Percentiles rank a stretch among this genome's conserved stretches.
These are phyloP conservation scores for Trichosanthes cucumerina DNA, from an alignment of 306 rosid genomes.

Conservation along the genomic window DNA sequence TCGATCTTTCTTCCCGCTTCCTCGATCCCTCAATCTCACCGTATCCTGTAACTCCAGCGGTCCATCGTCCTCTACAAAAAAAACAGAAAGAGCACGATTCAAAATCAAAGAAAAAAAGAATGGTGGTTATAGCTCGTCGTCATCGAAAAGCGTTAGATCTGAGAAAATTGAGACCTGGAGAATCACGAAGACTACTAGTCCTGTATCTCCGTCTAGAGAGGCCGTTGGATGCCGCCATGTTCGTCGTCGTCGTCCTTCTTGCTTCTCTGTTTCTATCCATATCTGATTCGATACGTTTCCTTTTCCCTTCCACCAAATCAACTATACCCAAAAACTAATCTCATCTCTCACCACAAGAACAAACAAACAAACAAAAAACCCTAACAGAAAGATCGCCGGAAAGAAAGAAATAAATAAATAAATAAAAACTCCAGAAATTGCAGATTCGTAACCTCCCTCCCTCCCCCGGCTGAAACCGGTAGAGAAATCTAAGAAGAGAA, in stretches of 20 bases:
- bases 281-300: conserved; percentile 10
- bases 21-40: conserved; percentile 67
- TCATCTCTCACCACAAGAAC: neutral
- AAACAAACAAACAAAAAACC: conserved; percentile 15
- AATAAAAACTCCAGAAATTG: conserved; percentile 21
- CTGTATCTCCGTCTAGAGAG: conserved; percentile 69
- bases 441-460: neutral
- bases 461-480: conserved; percentile 10
- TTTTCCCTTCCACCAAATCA: conserved; percentile 18
- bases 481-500: conserved; percentile 11
- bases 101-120: conserved; percentile 13
- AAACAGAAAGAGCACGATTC: neutral
- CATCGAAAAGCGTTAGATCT: conserved; percentile 39
- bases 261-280: conserved; percentile 91
- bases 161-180: conserved; percentile 61
- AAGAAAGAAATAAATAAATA: too few species aligned
- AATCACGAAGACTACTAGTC: conserved; percentile 67
- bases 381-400: conserved; percentile 29
- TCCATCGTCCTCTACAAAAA: conserved; percentile 72
- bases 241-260: conserved; percentile 31
- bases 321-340: conserved; percentile 15
- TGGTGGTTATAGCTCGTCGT: neutral
- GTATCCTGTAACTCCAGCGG: conserved; percentile 72
- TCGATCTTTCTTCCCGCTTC: conserved; percentile 57
- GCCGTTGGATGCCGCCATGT: conserved; percentile 60